phyloP scores from a whole-genome alignment of 495 filamentous ascomycete genomes.

The Neurospora pannonica region DNA sequence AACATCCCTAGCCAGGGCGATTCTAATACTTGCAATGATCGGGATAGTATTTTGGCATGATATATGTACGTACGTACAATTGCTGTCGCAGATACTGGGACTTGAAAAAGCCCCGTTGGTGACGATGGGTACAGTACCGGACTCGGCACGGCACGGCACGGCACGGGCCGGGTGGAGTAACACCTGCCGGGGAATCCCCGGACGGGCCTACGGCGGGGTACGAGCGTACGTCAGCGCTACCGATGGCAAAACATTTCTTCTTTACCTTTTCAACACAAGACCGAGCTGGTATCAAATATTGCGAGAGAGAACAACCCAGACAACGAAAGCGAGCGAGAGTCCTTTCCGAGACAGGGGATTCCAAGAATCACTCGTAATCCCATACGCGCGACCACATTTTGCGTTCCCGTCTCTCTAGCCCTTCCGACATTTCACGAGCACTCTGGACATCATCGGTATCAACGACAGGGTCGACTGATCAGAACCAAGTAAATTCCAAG shows the following conservation, averaged over 20 bases:
- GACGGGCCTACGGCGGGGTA: background rate
- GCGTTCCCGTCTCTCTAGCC: too few species aligned
- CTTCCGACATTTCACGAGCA: background rate
- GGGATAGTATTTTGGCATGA: background rate
- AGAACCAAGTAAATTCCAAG: background rate
- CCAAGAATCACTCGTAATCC: background rate
- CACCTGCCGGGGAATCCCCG: background rate
- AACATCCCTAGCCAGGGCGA: too few species aligned
- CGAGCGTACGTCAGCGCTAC: background rate
- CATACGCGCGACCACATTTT: background rate
- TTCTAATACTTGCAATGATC: rapidly evolving
- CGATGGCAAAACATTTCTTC: background rate
- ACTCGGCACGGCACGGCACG: background rate
- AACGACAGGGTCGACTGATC: background rate
- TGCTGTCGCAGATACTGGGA: background rate
- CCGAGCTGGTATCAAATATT: background rate
- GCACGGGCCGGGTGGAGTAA: background rate
- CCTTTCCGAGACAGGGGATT: too few species aligned
- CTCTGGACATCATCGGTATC: background rate
- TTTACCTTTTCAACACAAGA: background rate
- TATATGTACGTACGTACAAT: background rate
- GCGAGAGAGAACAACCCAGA: too few species aligned
- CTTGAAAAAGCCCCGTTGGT: background rate
- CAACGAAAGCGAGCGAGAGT: too few species aligned
- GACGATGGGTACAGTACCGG: background rate